Evolutionary conservation across 1,284 basidiomycete genomes (phyloP).

Genomic region (Schizopora paradoxa): DNA sequence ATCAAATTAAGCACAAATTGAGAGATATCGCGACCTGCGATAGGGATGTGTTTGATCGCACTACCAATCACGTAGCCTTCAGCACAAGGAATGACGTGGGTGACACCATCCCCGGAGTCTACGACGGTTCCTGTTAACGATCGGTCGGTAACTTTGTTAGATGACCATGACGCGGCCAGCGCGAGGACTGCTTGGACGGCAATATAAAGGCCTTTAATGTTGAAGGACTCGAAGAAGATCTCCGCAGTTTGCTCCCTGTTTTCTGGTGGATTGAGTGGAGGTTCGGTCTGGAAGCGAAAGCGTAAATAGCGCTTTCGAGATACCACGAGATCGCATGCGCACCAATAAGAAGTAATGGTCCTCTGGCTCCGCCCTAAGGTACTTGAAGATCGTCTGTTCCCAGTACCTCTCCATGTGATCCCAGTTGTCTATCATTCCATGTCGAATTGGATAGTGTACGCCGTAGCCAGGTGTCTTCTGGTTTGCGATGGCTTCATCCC

Average conservation of each 20-base stretch:
- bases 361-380: conserved; percentile 96
- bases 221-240: conserved; percentile 99
- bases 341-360: conserved; percentile 98
- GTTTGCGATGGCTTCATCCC: conserved; percentile 95
- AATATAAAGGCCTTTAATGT: conserved; percentile 97
- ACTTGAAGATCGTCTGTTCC: conserved; percentile 99
- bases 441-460: conserved; percentile 94
- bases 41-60: conserved; percentile 98
- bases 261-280: conserved; percentile 96
- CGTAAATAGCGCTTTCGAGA: conserved; percentile 14
- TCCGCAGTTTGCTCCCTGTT: conserved; percentile 99
- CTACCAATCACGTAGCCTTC: conserved; percentile 99
- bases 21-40: conserved; percentile 96
- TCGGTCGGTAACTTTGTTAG: conserved; percentile 86
- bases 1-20: conserved; percentile 96
- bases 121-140: conserved; percentile 97
- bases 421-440: conserved; percentile 99
- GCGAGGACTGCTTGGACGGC: conserved; percentile 99
- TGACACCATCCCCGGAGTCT: conserved; percentile 98
- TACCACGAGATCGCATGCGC: conserved; percentile 30
- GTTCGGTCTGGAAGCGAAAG: conserved; percentile 73
- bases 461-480: conserved; percentile 88
- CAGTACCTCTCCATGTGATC: conserved; percentile 99
- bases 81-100: conserved; percentile 93
- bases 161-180: conserved; percentile 96